Percentiles rank a stretch among this genome's conserved stretches.
These are phyloP conservation scores for Sicyos baderoa DNA, from an alignment of 306 rosid genomes.

Conservation along the genomic window DNA sequence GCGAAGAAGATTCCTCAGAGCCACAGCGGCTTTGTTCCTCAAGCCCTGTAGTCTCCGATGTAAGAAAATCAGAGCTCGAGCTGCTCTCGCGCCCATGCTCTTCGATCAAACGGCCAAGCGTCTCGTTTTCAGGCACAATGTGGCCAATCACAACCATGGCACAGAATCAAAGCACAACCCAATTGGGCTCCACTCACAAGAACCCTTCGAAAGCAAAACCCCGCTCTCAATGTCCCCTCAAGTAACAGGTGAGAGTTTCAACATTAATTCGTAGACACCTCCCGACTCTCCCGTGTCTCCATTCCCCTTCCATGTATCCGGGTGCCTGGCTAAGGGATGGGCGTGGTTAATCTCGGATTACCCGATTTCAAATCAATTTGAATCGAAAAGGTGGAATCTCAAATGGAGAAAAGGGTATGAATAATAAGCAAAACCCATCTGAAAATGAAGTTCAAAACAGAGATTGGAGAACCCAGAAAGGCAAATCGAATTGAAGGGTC, in stretches of 20 bases:
- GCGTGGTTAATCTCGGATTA: too few relatives aligned
- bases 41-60: conserved; percentile 64
- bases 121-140: conserved; percentile 34
- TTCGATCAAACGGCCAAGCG: conserved; percentile 37
- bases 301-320: too few relatives aligned
- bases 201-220: conserved; percentile 44
- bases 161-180: conserved; percentile 39
- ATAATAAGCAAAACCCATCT: conserved; percentile 43
- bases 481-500: conserved; percentile 28
- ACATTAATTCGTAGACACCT: too few relatives aligned
- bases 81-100: conserved; percentile 66
- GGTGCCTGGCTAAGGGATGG: too few relatives aligned
- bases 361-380: too few relatives aligned
- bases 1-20: conserved; percentile 64
- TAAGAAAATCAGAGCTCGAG: conserved; percentile 60
- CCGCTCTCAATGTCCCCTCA: too few relatives aligned
- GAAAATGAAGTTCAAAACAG: conserved; percentile 36
- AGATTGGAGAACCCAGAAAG: conserved; percentile 49
- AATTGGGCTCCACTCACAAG: conserved; percentile 42
- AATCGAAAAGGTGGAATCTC: too few relatives aligned
- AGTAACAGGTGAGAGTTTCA: too few relatives aligned
- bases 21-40: conserved; percentile 73
- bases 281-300: too few relatives aligned
- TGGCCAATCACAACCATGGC: conserved; percentile 30
- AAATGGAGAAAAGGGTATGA: too few relatives aligned